Base-by-base conservation (phyloP, 2,329 filamentous ascomycete species). In the Sphaerulina musiva region DNA sequence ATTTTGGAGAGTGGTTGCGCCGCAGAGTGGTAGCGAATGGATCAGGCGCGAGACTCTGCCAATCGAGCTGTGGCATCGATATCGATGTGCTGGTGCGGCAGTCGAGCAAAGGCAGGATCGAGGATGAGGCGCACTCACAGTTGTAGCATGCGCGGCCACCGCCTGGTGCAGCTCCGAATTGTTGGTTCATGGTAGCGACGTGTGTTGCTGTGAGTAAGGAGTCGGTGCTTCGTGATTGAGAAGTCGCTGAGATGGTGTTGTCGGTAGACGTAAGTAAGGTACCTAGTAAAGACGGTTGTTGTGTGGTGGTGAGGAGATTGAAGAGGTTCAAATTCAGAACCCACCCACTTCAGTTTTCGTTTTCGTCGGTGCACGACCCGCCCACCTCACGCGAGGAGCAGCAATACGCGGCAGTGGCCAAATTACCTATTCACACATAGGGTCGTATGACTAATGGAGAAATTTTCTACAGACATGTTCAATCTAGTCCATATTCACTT, bases 101-200 rank as follows among this genome's bases (percentile, higher is more conserved):
- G 17, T 14, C 20, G 23, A 26, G 12, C 42, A 8, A 11, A 23
- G n/a, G 34, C 26, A 29, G 26, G 14, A 31, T 9, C 14, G 6
- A 26, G 29, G 26, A 43, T 32, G 41, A 12, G 29, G 40, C 43
- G 41, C 48, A 78, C 77, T 72, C 67, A 80, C 79, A 81, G 71
- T 80, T 81, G 71, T 80, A 81, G 72, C 79, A 81, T 64, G 76
- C 77, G 69, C 78, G 77, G 62, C 72, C 72, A 63, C 73, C 73
- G 58, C 61, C 62, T 59, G 70, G 56, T 55, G 59, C 55, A 53
- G 56, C 61, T 62, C 59, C 62, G 56, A 73, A 73, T 63, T 38
- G 34, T n/a, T 71, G 76, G 62, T 79, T 77, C 78, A 80, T 80
- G 36, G 40, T 47, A 42, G 31, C 42, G 42, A 29, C 5, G 42